Evolutionary conservation across 495 filamentous ascomycete species (phyloP).

Genomic region (Cercophora sp.): DNA sequence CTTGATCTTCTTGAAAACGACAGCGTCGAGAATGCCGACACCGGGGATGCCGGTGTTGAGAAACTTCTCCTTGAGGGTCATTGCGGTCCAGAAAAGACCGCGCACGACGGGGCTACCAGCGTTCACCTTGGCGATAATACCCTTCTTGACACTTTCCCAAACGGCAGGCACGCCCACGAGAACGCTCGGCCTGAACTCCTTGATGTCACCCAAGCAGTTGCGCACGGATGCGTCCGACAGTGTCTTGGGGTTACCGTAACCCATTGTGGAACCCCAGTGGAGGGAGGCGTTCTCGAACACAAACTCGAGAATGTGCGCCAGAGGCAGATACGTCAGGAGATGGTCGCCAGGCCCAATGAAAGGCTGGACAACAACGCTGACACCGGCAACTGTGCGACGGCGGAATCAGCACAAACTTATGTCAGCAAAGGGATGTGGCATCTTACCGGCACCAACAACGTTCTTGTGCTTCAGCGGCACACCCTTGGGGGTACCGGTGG

Average conservation of each 20-base stretch:
- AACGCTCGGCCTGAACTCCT: conserved; percentile 86
- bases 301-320: conserved; percentile 94
- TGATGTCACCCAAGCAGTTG: conserved; percentile 94
- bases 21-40: conserved; percentile 61
- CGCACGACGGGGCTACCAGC: conserved; percentile 66
- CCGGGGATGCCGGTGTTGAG: conserved; percentile 74
- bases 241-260: conserved; percentile 92
- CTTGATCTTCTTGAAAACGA: conserved; percentile 89
- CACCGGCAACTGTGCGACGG: conserved; percentile 65
- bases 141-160: conserved; percentile 98
- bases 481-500: conserved; percentile 95
- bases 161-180: conserved; percentile 94
- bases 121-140: conserved; percentile 82
- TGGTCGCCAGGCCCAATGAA: conserved; percentile 85
- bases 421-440: not conserved
- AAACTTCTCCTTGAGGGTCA: conserved; percentile 78
- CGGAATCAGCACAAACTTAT: conserved; percentile 11
- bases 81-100: conserved; percentile 89
- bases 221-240: conserved; percentile 85
- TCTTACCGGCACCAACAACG: conserved; percentile 79
- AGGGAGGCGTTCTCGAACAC: conserved; percentile 92
- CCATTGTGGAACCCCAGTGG: conserved; percentile 96
- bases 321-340: conserved; percentile 86
- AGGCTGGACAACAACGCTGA: conserved; percentile 76
- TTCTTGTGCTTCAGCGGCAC: conserved; percentile 86